Percentiles rank a stretch among this genome's conserved stretches.
These are phyloP conservation scores for Vitis hybrid DNA, from an alignment of 177 flowering plant genomes.

Conservation along the genomic window DNA sequence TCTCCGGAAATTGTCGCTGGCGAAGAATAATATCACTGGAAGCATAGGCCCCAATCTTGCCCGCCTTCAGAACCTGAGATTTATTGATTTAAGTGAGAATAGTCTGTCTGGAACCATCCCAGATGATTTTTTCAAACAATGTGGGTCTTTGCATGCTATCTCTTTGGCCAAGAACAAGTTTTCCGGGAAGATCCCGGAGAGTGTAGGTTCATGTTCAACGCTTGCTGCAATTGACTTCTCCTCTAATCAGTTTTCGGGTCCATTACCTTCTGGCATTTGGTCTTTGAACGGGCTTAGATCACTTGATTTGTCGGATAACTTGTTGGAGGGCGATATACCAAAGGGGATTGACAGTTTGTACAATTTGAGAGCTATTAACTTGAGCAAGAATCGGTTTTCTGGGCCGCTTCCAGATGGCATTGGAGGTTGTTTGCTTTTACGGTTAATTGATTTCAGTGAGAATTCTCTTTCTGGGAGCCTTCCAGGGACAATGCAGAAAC, in stretches of 20 bases:
- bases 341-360: constrained; percentile 44
- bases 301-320: constrained; percentile 76
- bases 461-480: constrained; percentile 67
- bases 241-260: constrained; percentile 67
- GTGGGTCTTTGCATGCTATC: constrained; percentile 52
- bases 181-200: constrained; percentile 64
- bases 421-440: constrained; percentile 62
- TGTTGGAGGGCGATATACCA: constrained; percentile 69
- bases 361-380: constrained; percentile 49
- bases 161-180: constrained; percentile 70
- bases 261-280: constrained; percentile 63
- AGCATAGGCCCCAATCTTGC: constrained; percentile 47
- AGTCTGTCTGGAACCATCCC: constrained; percentile 69
- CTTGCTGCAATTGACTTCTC: constrained; percentile 61
- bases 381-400: constrained; percentile 54
- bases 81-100: constrained; percentile 68
- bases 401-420: constrained; percentile 71
- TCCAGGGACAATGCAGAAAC: constrained; percentile 65
- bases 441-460: constrained; percentile 64
- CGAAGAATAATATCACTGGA: constrained; percentile 75
- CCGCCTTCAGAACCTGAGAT: constrained; percentile 42
- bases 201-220: constrained; percentile 60
- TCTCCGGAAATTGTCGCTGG: constrained; percentile 51
- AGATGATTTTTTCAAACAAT: constrained; percentile 67
- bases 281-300: constrained; percentile 57